Percentiles rank a stretch among this genome's conserved stretches.
Conservation (phyloP, 2,329 filamentous ascomycete genomes). For the Cercospora janseana region DNA sequence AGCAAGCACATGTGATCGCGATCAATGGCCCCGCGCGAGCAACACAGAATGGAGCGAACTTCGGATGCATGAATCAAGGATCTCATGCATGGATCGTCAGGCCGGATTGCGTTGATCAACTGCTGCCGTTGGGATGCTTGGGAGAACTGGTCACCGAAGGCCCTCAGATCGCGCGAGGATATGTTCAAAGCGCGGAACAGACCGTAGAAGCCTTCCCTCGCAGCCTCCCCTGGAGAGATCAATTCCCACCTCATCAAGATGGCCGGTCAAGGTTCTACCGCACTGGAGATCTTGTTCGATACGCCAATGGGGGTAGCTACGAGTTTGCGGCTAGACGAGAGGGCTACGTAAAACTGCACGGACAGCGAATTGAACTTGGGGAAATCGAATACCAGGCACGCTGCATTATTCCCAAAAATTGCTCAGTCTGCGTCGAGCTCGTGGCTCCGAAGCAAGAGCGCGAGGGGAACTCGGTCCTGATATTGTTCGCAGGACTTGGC, state of each 20-base stretch:
- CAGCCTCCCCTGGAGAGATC: neutral
- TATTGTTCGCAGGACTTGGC: neutral
- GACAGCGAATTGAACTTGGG: conserved; percentile 25
- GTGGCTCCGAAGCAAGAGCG: neutral
- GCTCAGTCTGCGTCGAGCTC: neutral
- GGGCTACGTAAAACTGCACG: conserved; percentile 24
- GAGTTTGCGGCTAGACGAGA: conserved; percentile 24
- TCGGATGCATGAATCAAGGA: conserved; percentile 34
- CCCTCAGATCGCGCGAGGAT: conserved; percentile 44
- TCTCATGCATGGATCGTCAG: conserved; percentile 34
- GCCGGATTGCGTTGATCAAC: conserved; percentile 25
- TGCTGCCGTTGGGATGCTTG: conserved; percentile 45
- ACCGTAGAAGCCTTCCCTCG: conserved; percentile 34
- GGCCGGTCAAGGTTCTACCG: conserved; percentile 31
- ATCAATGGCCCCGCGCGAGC: neutral
- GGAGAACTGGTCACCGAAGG: conserved; percentile 50
- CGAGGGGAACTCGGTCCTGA: neutral
- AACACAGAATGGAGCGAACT: conserved; percentile 10
- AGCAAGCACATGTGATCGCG: conserved; percentile 23
- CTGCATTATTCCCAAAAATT: neutral
- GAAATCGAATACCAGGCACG: conserved; percentile 34
- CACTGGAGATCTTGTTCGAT: neutral
- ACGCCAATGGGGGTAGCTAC: conserved; percentile 19
- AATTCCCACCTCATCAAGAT: neutral
- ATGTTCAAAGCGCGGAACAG: conserved; percentile 36